Evolutionary conservation across 805 yeast species (phyloP).

Genomic region (Lipomyces japonicus): DNA sequence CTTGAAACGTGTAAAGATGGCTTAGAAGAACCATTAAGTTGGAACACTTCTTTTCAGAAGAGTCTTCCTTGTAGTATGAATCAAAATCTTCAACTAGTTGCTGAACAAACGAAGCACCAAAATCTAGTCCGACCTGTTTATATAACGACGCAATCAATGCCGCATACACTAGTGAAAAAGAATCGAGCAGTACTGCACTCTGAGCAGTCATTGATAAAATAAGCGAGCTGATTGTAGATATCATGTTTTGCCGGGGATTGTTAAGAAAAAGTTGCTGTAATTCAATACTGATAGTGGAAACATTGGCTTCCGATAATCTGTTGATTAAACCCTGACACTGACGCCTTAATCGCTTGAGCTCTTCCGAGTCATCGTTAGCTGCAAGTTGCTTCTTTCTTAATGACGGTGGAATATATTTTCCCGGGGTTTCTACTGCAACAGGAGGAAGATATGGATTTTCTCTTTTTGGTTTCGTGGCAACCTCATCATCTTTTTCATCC

Average conservation of each 20-base stretch:
- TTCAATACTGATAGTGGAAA: slow-evolving; percentile 64
- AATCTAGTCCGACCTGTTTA: slow-evolving; percentile 75
- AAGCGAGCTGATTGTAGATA: slow-evolving; percentile 59
- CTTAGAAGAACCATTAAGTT: slow-evolving; percentile 74
- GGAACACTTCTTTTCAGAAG: slow-evolving; percentile 46
- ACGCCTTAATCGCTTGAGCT: slow-evolving; percentile 50
- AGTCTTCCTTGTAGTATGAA: slow-evolving; percentile 36
- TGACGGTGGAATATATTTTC: slow-evolving; percentile 83
- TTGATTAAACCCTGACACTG: slow-evolving; percentile 79
- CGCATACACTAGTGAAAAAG: slow-evolving; percentile 75
- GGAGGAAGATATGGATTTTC: slow-evolving; percentile 82
- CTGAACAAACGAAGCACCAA: slow-evolving; percentile 85
- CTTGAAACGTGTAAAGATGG: slow-evolving; percentile 70
- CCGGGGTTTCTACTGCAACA: slow-evolving; percentile 34
- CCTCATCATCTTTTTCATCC: slow-evolving; percentile 32
- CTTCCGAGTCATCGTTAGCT: slow-evolving; percentile 45
- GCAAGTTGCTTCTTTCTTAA: slow-evolving; percentile 52
- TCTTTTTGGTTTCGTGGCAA: slow-evolving; percentile 36
- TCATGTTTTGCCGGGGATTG: slow-evolving; percentile 77
- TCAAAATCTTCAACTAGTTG: slow-evolving; percentile 69
- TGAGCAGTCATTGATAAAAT: slow-evolving; percentile 61
- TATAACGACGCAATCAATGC: slow-evolving; percentile 71
- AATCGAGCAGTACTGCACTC: slow-evolving; percentile 67
- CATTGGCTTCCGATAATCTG: slow-evolving; percentile 82
- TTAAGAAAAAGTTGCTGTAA: slow-evolving; percentile 58